Conservation (phyloP, 352 stramenopile genomes). For the Phytophthora crassamura region DNA sequence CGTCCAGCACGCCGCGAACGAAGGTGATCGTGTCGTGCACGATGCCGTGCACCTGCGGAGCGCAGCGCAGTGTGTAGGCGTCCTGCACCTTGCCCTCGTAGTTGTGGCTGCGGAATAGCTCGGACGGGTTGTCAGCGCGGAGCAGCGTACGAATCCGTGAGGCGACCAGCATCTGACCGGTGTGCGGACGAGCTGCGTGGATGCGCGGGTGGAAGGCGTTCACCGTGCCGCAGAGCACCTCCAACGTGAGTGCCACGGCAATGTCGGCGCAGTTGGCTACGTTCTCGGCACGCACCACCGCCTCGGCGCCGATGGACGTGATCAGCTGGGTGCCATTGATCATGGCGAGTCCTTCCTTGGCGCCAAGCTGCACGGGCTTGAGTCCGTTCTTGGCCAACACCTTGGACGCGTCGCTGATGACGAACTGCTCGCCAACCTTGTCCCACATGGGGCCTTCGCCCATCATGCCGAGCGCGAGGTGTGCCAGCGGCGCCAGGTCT, state of each 20-base stretch:
- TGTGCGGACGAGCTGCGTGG: conserved; percentile 84
- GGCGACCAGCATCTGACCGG: conserved; percentile 80
- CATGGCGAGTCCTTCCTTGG: conserved; percentile 92
- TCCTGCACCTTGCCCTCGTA: conserved; percentile 92
- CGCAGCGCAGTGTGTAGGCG: conserved; percentile 89
- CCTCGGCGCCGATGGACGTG: conserved; percentile 83
- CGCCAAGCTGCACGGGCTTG: conserved; percentile 76
- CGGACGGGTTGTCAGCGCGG: conserved; percentile 75
- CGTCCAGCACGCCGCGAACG: conserved; percentile 83
- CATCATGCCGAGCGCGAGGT: conserved; percentile 91
- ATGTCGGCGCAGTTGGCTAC: conserved; percentile 80
- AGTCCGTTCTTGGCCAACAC: conserved; percentile 81
- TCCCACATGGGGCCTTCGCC: conserved; percentile 90
- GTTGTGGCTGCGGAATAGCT: conserved; percentile 89
- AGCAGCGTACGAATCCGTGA: conserved; percentile 84
- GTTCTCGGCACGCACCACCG: conserved; percentile 81
- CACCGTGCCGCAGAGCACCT: conserved; percentile 90
- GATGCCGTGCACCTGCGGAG: conserved; percentile 90
- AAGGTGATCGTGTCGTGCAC: conserved; percentile 90
- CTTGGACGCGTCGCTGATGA: conserved; percentile 59
- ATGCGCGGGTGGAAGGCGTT: conserved; percentile 91
- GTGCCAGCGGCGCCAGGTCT: conserved; percentile 85
- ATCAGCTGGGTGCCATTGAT: conserved; percentile 94
- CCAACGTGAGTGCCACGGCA: conserved; percentile 79
- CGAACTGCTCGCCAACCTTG: conserved; percentile 62